Conservation (phyloP, 2,329 filamentous ascomycete species). For the Cladosporium sp. region DNA sequence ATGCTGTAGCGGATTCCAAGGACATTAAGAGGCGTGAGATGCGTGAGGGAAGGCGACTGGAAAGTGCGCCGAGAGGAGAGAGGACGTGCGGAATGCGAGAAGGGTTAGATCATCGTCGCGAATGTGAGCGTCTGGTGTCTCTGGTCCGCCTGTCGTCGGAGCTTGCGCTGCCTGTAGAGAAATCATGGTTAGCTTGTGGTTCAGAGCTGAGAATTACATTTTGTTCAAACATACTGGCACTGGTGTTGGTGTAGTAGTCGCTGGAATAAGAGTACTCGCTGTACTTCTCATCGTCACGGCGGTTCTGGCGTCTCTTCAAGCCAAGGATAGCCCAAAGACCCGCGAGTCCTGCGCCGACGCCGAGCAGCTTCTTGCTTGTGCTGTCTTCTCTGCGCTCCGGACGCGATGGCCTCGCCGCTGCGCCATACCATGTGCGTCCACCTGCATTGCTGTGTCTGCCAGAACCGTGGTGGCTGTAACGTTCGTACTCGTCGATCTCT, state of each 20-base stretch:
- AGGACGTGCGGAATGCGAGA: constrained; percentile 17
- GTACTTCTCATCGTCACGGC: constrained; percentile 46
- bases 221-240: constrained; percentile 47
- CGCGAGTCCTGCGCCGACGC: constrained; percentile 47
- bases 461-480: constrained; percentile 60
- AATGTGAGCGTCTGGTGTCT: constrained; percentile 37
- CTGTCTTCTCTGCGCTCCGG: constrained; percentile 40
- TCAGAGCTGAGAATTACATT: too few species aligned
- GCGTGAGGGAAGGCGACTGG: constrained; percentile 7
- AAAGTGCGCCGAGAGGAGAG: not conserved
- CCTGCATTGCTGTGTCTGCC: constrained; percentile 39
- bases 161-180: constrained; percentile 45
- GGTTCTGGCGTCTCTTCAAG: constrained; percentile 46
- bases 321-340: constrained; percentile 49
- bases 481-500: constrained; percentile 63
- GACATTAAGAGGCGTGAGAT: constrained; percentile 15
- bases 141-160: constrained; percentile 49
- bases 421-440: constrained; percentile 53
- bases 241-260: constrained; percentile 52
- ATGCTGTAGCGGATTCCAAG: constrained; percentile 20
- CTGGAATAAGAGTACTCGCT: constrained; percentile 44
- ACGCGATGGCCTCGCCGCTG: constrained; percentile 33
- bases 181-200: constrained; percentile 27
- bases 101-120: constrained; percentile 21
- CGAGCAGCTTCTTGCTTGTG: constrained; percentile 35